phyloP scores from a whole-genome alignment of 192 early-diverging fungal species.

The Backusella circina region DNA sequence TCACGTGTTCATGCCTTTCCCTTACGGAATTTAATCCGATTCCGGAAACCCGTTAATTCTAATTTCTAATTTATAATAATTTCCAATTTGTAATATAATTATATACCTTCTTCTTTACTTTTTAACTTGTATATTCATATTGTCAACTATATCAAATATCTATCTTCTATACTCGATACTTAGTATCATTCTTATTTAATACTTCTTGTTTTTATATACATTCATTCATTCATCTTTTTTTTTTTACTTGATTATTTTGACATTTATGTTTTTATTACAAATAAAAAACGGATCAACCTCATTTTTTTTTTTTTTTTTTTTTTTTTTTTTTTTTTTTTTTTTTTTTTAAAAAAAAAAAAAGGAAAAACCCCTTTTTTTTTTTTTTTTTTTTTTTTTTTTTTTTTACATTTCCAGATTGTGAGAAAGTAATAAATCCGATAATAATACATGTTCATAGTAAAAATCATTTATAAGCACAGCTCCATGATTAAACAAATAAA shows the following conservation, averaged over 20 bases:
- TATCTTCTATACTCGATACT: neutral
- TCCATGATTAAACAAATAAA: neutral
- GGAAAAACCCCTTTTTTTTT: no score
- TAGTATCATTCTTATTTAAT: neutral
- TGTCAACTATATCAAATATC: neutral
- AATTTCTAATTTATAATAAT: neutral
- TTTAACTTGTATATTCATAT: neutral
- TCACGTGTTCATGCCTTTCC: neutral
- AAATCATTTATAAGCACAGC: neutral
- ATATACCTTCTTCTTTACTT: neutral
- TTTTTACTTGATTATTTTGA: neutral
- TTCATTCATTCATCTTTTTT: no score
- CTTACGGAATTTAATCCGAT: neutral
- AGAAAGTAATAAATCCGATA: neutral
- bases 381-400: no score
- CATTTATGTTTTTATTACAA: neutral
- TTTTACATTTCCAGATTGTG: neutral
- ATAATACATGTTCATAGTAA: neutral
- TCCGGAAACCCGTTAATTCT: neutral
- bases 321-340: neutral
- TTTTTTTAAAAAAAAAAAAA: no score
- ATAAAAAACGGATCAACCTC: neutral
- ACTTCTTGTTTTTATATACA: neutral
- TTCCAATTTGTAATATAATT: neutral
- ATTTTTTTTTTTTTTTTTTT: neutral